phyloP scores from a whole-genome alignment of 106 monocot species.

The Allium cepa region DNA sequence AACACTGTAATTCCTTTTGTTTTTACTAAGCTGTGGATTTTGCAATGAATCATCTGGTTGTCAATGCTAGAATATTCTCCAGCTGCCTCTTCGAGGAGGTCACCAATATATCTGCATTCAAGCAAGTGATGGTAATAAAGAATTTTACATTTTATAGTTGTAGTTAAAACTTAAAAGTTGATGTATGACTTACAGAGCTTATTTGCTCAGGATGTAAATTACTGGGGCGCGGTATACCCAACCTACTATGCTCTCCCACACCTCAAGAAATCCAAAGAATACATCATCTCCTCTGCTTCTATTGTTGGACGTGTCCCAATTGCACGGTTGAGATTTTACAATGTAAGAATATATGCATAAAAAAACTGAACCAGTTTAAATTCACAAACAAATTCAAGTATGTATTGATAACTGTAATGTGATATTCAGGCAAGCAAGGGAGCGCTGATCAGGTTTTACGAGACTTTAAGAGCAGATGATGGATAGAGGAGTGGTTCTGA shows the following conservation, averaged over 20 bases:
- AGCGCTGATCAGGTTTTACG: too few species aligned
- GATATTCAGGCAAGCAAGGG: too few species aligned
- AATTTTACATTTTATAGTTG: too few species aligned
- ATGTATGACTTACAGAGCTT: too few species aligned
- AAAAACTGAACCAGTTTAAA: too few species aligned
- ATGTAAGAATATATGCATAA: too few species aligned
- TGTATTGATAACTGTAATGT: too few species aligned
- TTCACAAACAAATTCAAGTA: too few species aligned
- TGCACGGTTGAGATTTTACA: conserved; percentile 73
- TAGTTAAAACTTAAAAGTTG: not conserved
- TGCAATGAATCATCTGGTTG: conserved; percentile 58
- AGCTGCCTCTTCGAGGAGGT: conserved; percentile 61
- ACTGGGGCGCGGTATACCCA: conserved; percentile 76
- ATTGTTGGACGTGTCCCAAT: conserved; percentile 39
- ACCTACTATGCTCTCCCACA: conserved; percentile 69
- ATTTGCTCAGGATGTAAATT: conserved; percentile 77
- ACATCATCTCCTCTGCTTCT: conserved; percentile 50
- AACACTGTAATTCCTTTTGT: too few species aligned
- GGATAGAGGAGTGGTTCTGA: too few species aligned
- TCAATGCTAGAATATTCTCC: conserved; percentile 45
- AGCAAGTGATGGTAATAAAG: conserved; percentile 50
- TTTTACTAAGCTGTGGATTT: too few species aligned
- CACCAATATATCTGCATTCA: conserved; percentile 55
- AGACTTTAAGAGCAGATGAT: too few species aligned
- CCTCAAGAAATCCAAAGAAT: conserved; percentile 54